Evolutionary conservation across 2,329 filamentous ascomycete genomes (phyloP).

Genomic region (Xylariaceae sp.): DNA sequence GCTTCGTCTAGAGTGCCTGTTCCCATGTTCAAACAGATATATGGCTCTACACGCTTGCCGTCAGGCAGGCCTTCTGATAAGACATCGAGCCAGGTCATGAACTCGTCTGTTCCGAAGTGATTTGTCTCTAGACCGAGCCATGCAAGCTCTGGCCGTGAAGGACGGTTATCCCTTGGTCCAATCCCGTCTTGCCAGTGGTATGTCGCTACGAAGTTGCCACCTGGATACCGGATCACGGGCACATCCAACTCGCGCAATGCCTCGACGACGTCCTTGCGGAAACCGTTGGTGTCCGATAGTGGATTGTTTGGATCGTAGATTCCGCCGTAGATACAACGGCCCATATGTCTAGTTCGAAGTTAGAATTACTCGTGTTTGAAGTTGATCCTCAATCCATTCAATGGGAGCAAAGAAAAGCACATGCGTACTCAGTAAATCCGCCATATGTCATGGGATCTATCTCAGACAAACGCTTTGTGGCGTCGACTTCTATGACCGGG

Average conservation of each 20-base stretch:
- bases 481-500: slow-evolving; percentile 64
- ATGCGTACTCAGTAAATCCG: slow-evolving; percentile 74
- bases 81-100: slow-evolving; percentile 74
- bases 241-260: slow-evolving; percentile 71
- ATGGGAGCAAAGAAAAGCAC: background rate
- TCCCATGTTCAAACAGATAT: slow-evolving; percentile 77
- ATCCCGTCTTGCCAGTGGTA: slow-evolving; percentile 85
- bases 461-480: slow-evolving; percentile 63
- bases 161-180: slow-evolving; percentile 68
- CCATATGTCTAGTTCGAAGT: slow-evolving; percentile 66
- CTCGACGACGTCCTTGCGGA: slow-evolving; percentile 74
- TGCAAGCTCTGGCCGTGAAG: slow-evolving; percentile 67
- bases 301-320: slow-evolving; percentile 76
- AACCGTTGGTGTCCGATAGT: slow-evolving; percentile 72
- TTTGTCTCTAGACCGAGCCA: slow-evolving; percentile 78
- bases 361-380: background rate
- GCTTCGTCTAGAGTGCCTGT: slow-evolving; percentile 61
- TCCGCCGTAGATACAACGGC: slow-evolving; percentile 82
- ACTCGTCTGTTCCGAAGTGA: slow-evolving; percentile 82
- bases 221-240: slow-evolving; percentile 77
- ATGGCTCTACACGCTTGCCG: slow-evolving; percentile 67
- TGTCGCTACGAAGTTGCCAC: slow-evolving; percentile 80
- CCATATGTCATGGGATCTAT: slow-evolving; percentile 82
- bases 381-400: too few relatives aligned
- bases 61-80: slow-evolving; percentile 55